These are phyloP conservation scores for Gautieria morchelliformis DNA, from an alignment of 768 basidiomycete species.

Conservation along the genomic window DNA sequence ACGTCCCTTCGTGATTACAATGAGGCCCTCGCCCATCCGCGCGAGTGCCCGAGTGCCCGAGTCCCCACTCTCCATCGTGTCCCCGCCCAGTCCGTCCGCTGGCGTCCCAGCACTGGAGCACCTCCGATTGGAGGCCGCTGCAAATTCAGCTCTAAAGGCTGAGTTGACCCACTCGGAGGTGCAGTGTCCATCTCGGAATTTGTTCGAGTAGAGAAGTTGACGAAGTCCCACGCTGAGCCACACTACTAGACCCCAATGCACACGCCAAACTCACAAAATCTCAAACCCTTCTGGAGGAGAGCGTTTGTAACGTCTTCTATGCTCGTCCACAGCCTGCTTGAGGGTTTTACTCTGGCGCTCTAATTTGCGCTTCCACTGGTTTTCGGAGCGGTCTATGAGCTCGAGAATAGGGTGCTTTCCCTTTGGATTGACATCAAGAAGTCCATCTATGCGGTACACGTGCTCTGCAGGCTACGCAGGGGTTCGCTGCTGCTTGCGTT, in stretches of 20 bases:
- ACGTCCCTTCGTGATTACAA: too few relatives aligned
- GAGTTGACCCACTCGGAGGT: too few relatives aligned
- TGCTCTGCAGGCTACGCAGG: conserved; percentile 15
- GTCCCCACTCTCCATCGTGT: too few relatives aligned
- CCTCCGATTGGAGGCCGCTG: too few relatives aligned
- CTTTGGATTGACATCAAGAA: conserved; percentile 27
- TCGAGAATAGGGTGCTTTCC: too few relatives aligned
- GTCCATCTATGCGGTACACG: conserved; percentile 21
- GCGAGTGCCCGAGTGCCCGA: too few relatives aligned
- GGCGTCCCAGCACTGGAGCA: too few relatives aligned
- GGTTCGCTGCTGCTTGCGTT: background rate
- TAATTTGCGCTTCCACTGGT: conserved; percentile 30
- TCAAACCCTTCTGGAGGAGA: conserved; percentile 36
- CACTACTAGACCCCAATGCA: background rate
- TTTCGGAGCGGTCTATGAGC: conserved; percentile 30
- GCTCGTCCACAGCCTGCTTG: conserved; percentile 30
- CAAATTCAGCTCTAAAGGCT: too few relatives aligned
- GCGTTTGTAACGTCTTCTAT: conserved; percentile 27
- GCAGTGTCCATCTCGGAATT: too few relatives aligned
- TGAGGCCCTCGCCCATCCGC: too few relatives aligned
- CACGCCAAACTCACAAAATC: conserved; percentile 28
- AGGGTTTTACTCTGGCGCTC: conserved; percentile 28
- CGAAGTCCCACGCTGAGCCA: conserved; percentile 33
- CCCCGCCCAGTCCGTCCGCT: too few relatives aligned
- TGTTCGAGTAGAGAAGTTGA: too few relatives aligned